Percentiles rank a stretch among this genome's conserved stretches.
Conservation (phyloP, 768 basidiomycete genomes). For the Mycena rebaudengoi region DNA sequence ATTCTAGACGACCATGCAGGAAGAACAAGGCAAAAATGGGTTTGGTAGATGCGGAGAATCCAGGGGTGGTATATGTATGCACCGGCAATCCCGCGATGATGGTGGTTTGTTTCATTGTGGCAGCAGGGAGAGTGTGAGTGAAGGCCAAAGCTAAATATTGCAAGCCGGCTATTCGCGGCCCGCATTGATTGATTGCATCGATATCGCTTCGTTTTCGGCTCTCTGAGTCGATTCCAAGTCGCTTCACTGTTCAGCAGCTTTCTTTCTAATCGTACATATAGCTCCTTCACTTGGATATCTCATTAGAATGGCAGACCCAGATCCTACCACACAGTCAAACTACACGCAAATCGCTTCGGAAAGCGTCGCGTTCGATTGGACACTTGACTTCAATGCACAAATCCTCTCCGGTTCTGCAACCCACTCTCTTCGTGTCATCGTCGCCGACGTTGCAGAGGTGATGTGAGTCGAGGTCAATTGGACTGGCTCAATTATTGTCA, state of each 20-base stretch:
- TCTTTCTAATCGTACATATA: too few species aligned
- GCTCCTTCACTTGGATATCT: too few species aligned
- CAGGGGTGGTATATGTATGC: constrained; percentile 39
- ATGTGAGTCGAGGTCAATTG: constrained; percentile 55
- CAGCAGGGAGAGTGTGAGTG: too few species aligned
- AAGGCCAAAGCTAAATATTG: too few species aligned
- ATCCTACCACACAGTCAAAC: constrained; percentile 85
- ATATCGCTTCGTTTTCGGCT: too few species aligned
- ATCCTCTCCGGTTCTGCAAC: constrained; percentile 71
- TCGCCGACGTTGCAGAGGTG: constrained; percentile 62
- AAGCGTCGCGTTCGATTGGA: constrained; percentile 81
- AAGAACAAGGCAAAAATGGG: constrained; percentile 50
- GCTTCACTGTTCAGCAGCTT: too few species aligned
- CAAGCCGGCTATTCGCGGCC: too few species aligned
- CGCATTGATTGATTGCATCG: too few species aligned
- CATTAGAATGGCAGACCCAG: constrained; percentile 32
- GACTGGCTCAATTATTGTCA: not conserved
- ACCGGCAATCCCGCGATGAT: constrained; percentile 48
- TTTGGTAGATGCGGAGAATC: constrained; percentile 20
- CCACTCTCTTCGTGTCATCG: constrained; percentile 66
- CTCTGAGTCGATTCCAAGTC: too few species aligned
- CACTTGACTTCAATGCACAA: constrained; percentile 72
- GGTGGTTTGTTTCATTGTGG: constrained; percentile 23
- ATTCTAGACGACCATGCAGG: constrained; percentile 51
- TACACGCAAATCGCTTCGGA: constrained; percentile 71